Percentiles rank a stretch among this genome's conserved stretches.
Conservation (phyloP, 2,329 filamentous ascomycete genomes). For the Alternaria ethzedia region DNA sequence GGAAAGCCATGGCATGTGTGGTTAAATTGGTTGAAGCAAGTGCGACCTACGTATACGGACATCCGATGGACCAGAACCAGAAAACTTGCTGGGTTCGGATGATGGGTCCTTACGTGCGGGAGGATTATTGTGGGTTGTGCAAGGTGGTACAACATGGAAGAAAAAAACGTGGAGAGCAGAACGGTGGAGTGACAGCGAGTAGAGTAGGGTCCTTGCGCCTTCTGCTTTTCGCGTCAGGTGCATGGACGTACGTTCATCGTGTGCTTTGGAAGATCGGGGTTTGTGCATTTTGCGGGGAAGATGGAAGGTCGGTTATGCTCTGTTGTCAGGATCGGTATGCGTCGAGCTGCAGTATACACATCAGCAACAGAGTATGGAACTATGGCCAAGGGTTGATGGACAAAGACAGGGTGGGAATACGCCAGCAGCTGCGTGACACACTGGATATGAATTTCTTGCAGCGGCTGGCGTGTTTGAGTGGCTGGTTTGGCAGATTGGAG, state of each 20-base stretch:
- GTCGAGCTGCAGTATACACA: slow-evolving; percentile 5
- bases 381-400: neutral
- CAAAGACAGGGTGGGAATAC: neutral
- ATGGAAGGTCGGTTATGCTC: neutral
- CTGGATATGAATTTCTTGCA: slow-evolving; percentile 12
- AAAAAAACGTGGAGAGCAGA: neutral
- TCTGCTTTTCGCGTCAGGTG: neutral
- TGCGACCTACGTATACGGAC: neutral
- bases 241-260: slow-evolving; percentile 1
- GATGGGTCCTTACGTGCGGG: neutral
- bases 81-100: slow-evolving; percentile 2
- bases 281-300: slow-evolving; percentile 14
- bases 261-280: neutral
- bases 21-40: neutral
- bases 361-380: neutral
- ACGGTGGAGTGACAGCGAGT: neutral
- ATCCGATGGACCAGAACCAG: neutral
- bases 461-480: slow-evolving; percentile 4
- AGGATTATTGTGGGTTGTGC: neutral
- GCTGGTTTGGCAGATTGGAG: neutral
- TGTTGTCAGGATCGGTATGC: slow-evolving; percentile 7
- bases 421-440: slow-evolving; percentile 1
- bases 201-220: neutral
- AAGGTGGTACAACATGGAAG: neutral
- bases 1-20: neutral